phyloP scores from a whole-genome alignment of 106 monocot species.

The Phalaenopsis equestris region DNA sequence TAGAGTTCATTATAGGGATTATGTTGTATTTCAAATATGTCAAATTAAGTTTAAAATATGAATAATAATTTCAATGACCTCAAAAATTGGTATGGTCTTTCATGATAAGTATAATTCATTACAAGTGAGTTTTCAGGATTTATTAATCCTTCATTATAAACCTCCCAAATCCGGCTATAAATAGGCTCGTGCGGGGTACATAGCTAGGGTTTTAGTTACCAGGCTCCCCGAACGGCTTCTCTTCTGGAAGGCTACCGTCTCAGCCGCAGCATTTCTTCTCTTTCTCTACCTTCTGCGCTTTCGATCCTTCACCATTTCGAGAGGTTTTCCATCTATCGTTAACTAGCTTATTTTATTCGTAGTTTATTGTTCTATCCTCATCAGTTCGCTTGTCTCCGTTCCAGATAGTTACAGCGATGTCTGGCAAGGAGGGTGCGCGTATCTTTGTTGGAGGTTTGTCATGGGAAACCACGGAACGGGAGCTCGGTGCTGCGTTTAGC shows the following conservation, averaged over 20 bases:
- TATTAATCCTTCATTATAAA: no score
- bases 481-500: conserved; percentile 38
- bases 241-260: neutral
- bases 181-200: no score
- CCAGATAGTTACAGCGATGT: conserved; percentile 11
- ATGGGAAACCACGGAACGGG: conserved; percentile 40
- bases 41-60: no score
- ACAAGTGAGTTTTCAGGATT: no score
- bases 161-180: no score
- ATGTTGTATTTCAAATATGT: no score
- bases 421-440: conserved; percentile 31
- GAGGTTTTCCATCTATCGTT: no score
- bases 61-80: no score
- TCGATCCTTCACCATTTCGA: neutral
- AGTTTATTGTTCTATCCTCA: neutral
- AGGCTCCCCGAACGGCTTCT: neutral
- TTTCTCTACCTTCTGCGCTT: neutral
- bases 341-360: neutral
- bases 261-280: neutral
- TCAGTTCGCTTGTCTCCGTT: neutral
- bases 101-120: no score
- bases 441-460: conserved; percentile 61
- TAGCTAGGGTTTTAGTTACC: neutral
- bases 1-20: no score
- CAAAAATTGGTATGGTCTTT: no score